Evolutionary conservation across 345 rosid species (phyloP).

Genomic region (Limnanthes douglasii): DNA sequence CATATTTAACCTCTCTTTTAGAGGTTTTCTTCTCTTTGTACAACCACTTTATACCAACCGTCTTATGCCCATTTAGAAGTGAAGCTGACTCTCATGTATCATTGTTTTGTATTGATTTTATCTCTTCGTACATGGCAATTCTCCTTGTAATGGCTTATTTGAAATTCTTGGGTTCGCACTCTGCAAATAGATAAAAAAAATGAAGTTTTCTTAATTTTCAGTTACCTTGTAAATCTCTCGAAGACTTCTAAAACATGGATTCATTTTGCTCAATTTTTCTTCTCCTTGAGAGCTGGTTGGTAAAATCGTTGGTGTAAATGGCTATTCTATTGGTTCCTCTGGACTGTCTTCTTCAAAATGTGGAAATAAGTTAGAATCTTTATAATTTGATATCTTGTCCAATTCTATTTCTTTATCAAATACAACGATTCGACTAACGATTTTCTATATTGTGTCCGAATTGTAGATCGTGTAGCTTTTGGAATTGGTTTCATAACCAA

Average conservation of each 20-base stretch:
- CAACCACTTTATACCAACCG: background rate
- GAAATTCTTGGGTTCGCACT: too few species aligned
- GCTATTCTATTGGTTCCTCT: background rate
- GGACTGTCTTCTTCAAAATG: background rate
- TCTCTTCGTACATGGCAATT: too few species aligned
- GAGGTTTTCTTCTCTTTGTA: too few species aligned
- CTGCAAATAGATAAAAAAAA: too few species aligned
- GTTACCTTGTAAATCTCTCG: background rate
- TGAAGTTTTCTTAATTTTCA: background rate
- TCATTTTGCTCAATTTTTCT: background rate
- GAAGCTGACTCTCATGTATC: background rate
- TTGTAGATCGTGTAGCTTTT: background rate
- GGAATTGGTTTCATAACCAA: background rate
- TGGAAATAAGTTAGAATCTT: background rate
- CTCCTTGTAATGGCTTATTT: too few species aligned
- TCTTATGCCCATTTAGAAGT: background rate
- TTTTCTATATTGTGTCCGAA: too few species aligned
- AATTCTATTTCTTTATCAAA: too few species aligned
- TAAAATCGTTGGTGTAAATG: background rate
- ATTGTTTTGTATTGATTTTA: too few species aligned
- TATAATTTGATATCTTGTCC: background rate
- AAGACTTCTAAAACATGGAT: too few species aligned
- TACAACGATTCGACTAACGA: too few species aligned
- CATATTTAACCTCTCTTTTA: background rate
- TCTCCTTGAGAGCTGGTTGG: background rate